phyloP scores from a whole-genome alignment of 768 basidiomycete genomes.

The Mycena rosella region DNA sequence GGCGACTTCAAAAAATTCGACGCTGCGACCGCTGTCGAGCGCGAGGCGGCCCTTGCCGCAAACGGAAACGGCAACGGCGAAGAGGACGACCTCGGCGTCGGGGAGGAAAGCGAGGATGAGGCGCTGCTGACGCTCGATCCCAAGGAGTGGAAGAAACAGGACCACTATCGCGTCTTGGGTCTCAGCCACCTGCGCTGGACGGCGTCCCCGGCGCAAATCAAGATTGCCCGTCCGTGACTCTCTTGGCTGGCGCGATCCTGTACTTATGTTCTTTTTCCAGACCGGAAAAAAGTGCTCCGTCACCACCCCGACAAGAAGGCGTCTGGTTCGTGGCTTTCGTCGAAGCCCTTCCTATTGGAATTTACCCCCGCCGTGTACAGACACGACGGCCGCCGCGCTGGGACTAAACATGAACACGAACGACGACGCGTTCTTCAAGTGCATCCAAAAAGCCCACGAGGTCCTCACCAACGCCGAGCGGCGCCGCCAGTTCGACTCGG shows the following conservation, averaged over 20 bases:
- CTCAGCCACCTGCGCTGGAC: conserved; percentile 90
- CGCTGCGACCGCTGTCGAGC: conserved; percentile 59
- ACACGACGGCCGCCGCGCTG: conserved; percentile 55
- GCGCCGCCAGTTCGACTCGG: conserved; percentile 96
- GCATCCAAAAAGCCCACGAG: conserved; percentile 98
- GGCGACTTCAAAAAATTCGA: conserved; percentile 90
- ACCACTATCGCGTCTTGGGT: conserved; percentile 97
- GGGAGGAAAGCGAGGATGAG: conserved; percentile 86
- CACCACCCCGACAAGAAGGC: conserved; percentile 98
- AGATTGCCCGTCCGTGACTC: conserved; percentile 86
- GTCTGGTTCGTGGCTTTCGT: conserved; percentile 38
- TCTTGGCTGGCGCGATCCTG: neutral
- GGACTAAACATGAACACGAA: conserved; percentile 84
- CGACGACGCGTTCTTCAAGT: conserved; percentile 99
- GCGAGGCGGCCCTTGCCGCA: conserved; percentile 60
- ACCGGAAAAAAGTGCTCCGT: conserved; percentile 98
- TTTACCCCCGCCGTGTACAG: conserved; percentile 33
- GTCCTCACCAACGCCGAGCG: conserved; percentile 89
- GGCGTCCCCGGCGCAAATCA: conserved; percentile 93
- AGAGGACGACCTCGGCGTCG: conserved; percentile 88
- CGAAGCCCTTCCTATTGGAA: neutral
- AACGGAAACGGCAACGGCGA: conserved; percentile 57
- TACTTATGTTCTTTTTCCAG: conserved; percentile 51
- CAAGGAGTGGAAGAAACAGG: conserved; percentile 99
- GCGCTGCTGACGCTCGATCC: conserved; percentile 85